These are phyloP conservation scores for Phyllosticta paracitricarpa DNA, from an alignment of 2,329 filamentous ascomycete species.

Conservation along the genomic window DNA sequence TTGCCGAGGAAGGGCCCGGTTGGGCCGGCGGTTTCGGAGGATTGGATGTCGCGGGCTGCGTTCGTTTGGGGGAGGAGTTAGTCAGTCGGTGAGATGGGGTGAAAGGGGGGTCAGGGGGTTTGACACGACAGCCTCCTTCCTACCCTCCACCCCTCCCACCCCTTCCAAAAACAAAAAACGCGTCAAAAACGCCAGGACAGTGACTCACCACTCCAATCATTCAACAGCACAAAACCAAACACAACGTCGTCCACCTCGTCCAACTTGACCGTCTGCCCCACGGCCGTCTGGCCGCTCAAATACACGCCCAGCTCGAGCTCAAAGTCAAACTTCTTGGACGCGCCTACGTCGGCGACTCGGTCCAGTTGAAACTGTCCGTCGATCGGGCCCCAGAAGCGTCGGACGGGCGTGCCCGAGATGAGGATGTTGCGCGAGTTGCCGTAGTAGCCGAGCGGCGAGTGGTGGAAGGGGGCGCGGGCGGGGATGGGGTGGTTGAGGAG, in stretches of 20 bases:
- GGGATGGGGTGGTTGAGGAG: slow-evolving; percentile 36
- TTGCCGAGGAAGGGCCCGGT: slow-evolving; percentile 54
- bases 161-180: not conserved
- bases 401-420: slow-evolving; percentile 34
- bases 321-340: slow-evolving; percentile 36
- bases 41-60: slow-evolving; percentile 49
- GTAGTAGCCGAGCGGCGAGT: slow-evolving; percentile 41
- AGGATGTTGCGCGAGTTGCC: slow-evolving; percentile 45
- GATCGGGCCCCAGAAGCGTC: slow-evolving; percentile 14
- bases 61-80: not conserved
- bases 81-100: not conserved
- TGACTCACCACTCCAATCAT: slow-evolving; percentile 43
- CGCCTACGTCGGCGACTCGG: slow-evolving; percentile 41
- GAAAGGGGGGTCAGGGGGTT: not conserved
- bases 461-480: slow-evolving; percentile 15
- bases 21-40: slow-evolving; percentile 46
- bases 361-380: slow-evolving; percentile 25
- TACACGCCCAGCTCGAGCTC: slow-evolving; percentile 41
- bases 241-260: slow-evolving; percentile 42
- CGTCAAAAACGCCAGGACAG: too few species aligned
- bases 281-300: slow-evolving; percentile 31
- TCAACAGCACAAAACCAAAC: slow-evolving; percentile 51
- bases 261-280: slow-evolving; percentile 31
- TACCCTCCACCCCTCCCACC: not conserved
- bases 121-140: not conserved